phyloP scores from a whole-genome alignment of 2,329 filamentous ascomycete species.

The Colletotrichum endophyticum region DNA sequence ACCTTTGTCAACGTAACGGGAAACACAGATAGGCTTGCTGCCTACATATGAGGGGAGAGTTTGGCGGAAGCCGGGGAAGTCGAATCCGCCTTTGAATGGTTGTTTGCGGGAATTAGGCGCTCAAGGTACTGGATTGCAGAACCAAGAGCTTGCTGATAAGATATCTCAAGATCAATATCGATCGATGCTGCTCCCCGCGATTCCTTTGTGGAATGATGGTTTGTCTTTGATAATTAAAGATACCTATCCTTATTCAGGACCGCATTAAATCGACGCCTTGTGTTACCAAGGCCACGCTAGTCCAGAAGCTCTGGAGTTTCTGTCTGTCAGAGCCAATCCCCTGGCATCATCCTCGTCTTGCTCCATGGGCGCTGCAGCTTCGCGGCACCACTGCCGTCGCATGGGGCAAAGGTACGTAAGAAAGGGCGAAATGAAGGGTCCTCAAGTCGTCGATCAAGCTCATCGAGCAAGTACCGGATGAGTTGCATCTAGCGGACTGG shows the following conservation, averaged over 20 bases:
- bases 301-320: not conserved
- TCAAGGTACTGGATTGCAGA: not conserved
- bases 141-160: not conserved
- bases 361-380: not conserved
- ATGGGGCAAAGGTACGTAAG: not conserved
- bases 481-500: not conserved
- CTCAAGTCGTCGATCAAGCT: not conserved
- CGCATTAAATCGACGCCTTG: not conserved
- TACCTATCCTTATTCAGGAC: not conserved
- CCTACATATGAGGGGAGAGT: not conserved
- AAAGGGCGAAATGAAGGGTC: not conserved
- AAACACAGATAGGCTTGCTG: constrained; percentile 3
- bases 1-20: not conserved
- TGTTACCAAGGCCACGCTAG: not conserved
- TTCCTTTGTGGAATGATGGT: not conserved
- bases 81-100: not conserved
- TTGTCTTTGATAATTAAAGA: not conserved
- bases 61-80: constrained; percentile 7
- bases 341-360: constrained; percentile 1
- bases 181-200: not conserved
- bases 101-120: not conserved
- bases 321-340: not conserved
- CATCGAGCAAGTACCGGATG: not conserved
- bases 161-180: not conserved
- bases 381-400: not conserved